These are phyloP conservation scores for Mrakia gelida DNA, from an alignment of 768 basidiomycete species.

Conservation along the genomic window DNA sequence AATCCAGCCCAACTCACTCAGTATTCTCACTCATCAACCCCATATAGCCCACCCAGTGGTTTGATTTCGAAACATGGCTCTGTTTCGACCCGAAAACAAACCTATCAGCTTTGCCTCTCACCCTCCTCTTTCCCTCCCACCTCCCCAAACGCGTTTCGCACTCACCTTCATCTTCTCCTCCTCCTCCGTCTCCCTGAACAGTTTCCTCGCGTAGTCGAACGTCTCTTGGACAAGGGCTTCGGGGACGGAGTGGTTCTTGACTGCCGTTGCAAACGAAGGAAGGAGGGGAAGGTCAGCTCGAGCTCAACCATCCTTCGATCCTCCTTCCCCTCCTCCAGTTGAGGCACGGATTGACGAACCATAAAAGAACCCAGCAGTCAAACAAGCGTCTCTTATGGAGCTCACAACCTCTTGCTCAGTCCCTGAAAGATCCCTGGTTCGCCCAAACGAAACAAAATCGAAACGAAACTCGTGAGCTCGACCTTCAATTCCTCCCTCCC, in stretches of 20 bases:
- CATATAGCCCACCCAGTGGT: slow-evolving; percentile 81
- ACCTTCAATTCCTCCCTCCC: too few species aligned
- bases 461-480: too few species aligned
- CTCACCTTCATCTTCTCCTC: slow-evolving; percentile 57
- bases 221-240: slow-evolving; percentile 53
- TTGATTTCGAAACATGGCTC: slow-evolving; percentile 63
- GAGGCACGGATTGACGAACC: slow-evolving; percentile 47
- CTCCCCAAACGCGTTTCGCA: background rate
- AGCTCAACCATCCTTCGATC: background rate
- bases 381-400: slow-evolving; percentile 55
- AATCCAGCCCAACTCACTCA: slow-evolving; percentile 32
- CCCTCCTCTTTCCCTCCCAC: too few species aligned
- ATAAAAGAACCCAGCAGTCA: slow-evolving; percentile 79
- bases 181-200: slow-evolving; percentile 58
- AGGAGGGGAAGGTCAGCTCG: slow-evolving; percentile 10
- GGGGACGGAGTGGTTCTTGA: slow-evolving; percentile 70
- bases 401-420: too few species aligned
- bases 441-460: too few species aligned
- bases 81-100: slow-evolving; percentile 35
- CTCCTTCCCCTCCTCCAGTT: background rate
- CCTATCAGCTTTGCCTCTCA: background rate
- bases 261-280: slow-evolving; percentile 43
- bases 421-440: too few species aligned
- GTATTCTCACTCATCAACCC: slow-evolving; percentile 38
- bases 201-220: slow-evolving; percentile 55